A percentile compares a stretch with the other conserved stretches of the same genome.
Evolutionary conservation across 2,329 filamentous ascomycete species (phyloP).

Genomic region (Drechslerella stenobrocha): DNA sequence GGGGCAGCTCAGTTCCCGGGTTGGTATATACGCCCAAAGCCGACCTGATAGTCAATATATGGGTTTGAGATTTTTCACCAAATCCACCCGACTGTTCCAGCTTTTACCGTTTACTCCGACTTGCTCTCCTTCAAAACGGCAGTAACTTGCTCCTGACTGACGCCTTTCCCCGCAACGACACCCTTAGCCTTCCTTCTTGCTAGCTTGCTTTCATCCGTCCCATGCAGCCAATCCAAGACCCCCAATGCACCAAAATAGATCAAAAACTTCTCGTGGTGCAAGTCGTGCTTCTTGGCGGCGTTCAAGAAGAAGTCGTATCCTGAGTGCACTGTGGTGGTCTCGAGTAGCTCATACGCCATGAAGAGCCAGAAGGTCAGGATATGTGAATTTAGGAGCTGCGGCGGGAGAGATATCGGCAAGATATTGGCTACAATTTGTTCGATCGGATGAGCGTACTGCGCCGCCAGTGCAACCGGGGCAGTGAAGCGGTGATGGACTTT

Average conservation of each 20-base stretch:
- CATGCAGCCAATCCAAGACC: slow-evolving; percentile 63
- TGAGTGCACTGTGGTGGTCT: slow-evolving; percentile 63
- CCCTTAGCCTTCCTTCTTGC: slow-evolving; percentile 41
- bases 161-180: slow-evolving; percentile 11
- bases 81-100: background rate
- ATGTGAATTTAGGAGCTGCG: slow-evolving; percentile 59
- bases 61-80: too few relatives aligned
- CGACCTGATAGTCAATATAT: too few relatives aligned
- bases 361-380: slow-evolving; percentile 62
- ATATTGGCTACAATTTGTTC: slow-evolving; percentile 63
- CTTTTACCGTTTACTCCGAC: slow-evolving; percentile 10
- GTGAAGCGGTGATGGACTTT: slow-evolving; percentile 64
- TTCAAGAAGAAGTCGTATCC: slow-evolving; percentile 63
- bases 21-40: too few relatives aligned
- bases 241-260: slow-evolving; percentile 61
- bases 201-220: slow-evolving; percentile 56
- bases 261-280: slow-evolving; percentile 64
- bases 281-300: slow-evolving; percentile 61
- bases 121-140: slow-evolving; percentile 21
- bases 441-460: slow-evolving; percentile 64
- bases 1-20: too few relatives aligned
- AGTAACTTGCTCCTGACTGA: slow-evolving; percentile 16
- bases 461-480: slow-evolving; percentile 62
- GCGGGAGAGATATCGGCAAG: slow-evolving; percentile 61
- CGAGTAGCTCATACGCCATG: slow-evolving; percentile 59